Percentiles rank a stretch among this genome's conserved stretches.
Evolutionary conservation across 1,284 basidiomycete species (phyloP).

Genomic region (Pascua guehoae): DNA sequence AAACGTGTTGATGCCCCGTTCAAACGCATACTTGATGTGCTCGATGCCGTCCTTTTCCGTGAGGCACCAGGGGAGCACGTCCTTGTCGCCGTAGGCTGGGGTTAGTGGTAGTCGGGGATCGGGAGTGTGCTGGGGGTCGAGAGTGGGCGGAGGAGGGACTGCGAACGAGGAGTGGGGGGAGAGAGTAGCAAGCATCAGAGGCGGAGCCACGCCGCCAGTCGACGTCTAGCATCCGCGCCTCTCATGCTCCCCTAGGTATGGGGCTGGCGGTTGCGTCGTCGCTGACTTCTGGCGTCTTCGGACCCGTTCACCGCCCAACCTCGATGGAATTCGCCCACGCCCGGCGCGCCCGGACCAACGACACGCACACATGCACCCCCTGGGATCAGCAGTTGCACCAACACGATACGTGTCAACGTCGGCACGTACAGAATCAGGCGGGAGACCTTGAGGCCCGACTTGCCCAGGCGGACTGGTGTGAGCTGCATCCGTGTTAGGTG

Average conservation of each 20-base stretch:
- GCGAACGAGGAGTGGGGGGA: too few species aligned
- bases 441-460: conserved; percentile 40
- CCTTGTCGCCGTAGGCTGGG: conserved; percentile 30
- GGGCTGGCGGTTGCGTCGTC: too few species aligned
- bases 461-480: conserved; percentile 34
- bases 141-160: too few species aligned
- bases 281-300: too few species aligned
- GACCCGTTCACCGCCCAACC: too few species aligned
- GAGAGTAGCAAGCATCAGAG: too few species aligned
- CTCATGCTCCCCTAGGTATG: too few species aligned
- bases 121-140: too few species aligned
- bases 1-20: conserved; percentile 41
- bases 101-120: not conserved
- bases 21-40: conserved; percentile 45
- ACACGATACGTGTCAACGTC: too few species aligned
- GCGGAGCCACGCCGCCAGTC: not conserved
- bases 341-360: too few species aligned
- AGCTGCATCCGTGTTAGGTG: not conserved
- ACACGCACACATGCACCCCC: conserved; percentile 34
- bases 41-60: conserved; percentile 39
- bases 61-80: conserved; percentile 36
- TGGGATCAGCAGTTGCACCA: conserved; percentile 19
- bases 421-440: conserved; percentile 38
- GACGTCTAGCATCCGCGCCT: not conserved
- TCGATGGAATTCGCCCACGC: too few species aligned